Evolutionary conservation across 2,329 filamentous ascomycete species (phyloP), one percentile per base, ranked within the genome.

Genomic region (Xylaria multiplex): DNA sequence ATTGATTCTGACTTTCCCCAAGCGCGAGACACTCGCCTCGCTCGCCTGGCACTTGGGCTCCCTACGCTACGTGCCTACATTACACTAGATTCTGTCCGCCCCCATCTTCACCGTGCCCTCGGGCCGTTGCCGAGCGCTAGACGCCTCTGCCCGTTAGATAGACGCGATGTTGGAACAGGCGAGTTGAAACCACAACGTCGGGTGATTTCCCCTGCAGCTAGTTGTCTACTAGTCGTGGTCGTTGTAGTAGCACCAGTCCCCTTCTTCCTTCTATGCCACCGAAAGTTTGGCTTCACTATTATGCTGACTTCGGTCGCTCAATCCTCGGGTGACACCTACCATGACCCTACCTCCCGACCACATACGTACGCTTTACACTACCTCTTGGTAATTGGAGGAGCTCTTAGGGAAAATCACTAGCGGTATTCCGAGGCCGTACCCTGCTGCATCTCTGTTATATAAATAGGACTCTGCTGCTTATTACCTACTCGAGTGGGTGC

Each of bases 91-190:
- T 59, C 50, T 55, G 61, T 42, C 64, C 27, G 64, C 65, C 67
- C 59, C 65, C 65, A 69, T 67, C 67, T 37, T 62, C 64, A 35
- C 60, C 66, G 59, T 52, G 8, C 53, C 57, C 54, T 65, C 68
- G 68, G 68, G 63, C 63, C 66, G 61, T 61, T 69, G 55, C 68
- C 63, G 66, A 69, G 54, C 64, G 63, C 43, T 70, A 70, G 64
- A 65, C 66, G 46, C 59, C 40, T 68, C 58, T 68, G 45, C 62
- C 63, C 62, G 49, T 61, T 68, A 32, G 43, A 68, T 68, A 68
- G 63, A 48, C 68, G 68, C 68, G 59, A 52, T 54, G 45, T 62
- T 35, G 54, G 58, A 60, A 64, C 59, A n/a, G 32, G 42, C 50
- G 19, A 30, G 35, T 13, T 9, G 6, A 24, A 67, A 59, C 55